Evolutionary conservation across 441 rosid species (phyloP).

Genomic region (Gossypium trilobum): DNA sequence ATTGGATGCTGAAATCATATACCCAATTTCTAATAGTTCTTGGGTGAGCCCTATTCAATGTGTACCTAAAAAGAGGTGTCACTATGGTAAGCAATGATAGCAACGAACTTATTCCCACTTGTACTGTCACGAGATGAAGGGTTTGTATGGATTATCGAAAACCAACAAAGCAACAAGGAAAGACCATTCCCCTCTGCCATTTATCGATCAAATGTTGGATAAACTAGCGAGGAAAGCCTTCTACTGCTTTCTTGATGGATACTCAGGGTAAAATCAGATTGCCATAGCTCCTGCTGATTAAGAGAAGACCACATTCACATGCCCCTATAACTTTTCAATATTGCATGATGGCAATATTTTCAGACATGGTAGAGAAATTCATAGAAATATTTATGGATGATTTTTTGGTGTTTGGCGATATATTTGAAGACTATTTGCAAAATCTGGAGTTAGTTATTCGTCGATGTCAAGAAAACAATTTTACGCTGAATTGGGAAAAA

Average conservation of each 20-base stretch:
- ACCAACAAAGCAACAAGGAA: too few relatives aligned
- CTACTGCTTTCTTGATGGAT: background rate
- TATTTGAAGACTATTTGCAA: background rate
- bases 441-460: too few relatives aligned
- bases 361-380: background rate
- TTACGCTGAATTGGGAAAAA: background rate
- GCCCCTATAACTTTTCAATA: too few relatives aligned
- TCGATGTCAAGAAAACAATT: too few relatives aligned
- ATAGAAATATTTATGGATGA: background rate
- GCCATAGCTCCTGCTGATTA: background rate
- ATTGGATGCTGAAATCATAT: too few relatives aligned
- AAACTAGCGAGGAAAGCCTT: too few relatives aligned
- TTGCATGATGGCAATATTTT: background rate
- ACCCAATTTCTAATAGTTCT: too few relatives aligned
- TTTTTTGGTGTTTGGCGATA: background rate
- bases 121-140: too few relatives aligned
- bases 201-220: too few relatives aligned
- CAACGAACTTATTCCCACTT: background rate
- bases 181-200: too few relatives aligned
- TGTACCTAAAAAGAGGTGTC: background rate
- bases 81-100: background rate
- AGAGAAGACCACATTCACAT: background rate
- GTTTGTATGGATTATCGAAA: too few relatives aligned
- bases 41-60: background rate
- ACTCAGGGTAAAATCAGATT: background rate